Conservation (phyloP, 1,284 basidiomycete species). For the Malassezia equina region DNA sequence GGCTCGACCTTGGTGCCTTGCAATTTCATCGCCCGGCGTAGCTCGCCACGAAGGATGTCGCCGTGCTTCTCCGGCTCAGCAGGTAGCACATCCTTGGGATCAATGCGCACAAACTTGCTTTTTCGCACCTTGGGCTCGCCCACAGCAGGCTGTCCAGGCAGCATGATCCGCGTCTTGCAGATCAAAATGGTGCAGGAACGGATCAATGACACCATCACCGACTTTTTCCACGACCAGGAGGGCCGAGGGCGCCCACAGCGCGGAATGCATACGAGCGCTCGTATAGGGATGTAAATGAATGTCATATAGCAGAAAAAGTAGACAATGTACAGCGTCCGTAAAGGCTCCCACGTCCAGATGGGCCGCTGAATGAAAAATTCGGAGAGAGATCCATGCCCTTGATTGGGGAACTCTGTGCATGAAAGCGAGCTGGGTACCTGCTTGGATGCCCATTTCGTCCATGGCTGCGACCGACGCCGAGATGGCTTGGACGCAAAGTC, state of each 20-base stretch:
- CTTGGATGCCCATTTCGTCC: not conserved
- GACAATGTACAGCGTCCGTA: constrained; percentile 32
- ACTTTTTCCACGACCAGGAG: constrained; percentile 38
- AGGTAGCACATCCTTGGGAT: constrained; percentile 17
- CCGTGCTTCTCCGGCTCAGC: not conserved
- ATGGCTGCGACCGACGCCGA: not conserved
- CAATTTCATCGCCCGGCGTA: constrained; percentile 26
- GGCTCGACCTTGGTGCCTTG: constrained; percentile 23
- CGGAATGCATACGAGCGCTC: constrained; percentile 23
- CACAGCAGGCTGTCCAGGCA: constrained; percentile 26
- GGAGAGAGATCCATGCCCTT: constrained; percentile 29
- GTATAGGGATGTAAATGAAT: constrained; percentile 27
- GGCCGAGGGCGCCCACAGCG: constrained; percentile 23
- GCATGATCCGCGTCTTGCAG: constrained; percentile 32
- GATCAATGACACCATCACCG: constrained; percentile 32
- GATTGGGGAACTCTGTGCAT: constrained; percentile 32
- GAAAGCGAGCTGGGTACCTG: constrained; percentile 8
- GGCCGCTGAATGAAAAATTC: constrained; percentile 35
- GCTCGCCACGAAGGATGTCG: constrained; percentile 28
- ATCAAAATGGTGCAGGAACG: constrained; percentile 33
- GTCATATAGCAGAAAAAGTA: constrained; percentile 37
- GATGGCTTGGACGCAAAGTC: not conserved
- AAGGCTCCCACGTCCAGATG: constrained; percentile 34
- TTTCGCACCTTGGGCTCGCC: constrained; percentile 34
- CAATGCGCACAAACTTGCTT: constrained; percentile 35